Evolutionary conservation across 352 stramenopile species (phyloP).

Genomic region (Pythium coloratum): DNA sequence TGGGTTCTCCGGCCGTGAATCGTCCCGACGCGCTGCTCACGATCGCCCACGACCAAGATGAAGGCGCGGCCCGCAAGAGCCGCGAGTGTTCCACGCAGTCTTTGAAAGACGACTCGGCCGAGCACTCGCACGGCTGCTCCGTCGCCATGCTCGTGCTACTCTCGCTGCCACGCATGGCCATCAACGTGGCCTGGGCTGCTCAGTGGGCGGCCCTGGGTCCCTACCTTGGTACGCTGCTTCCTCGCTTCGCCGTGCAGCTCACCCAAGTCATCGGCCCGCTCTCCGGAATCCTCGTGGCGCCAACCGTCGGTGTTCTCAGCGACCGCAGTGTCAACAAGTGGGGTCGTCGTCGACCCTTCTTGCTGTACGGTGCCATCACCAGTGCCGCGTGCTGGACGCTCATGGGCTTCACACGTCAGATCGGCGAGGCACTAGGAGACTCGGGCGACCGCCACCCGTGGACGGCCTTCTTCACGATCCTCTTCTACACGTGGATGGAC

Average conservation of each 20-base stretch:
- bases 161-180: conserved; percentile 68
- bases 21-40: conserved; percentile 7
- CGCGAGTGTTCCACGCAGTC: background rate
- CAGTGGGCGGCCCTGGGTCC: conserved; percentile 73
- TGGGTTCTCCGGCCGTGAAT: conserved; percentile 28
- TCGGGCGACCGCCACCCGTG: conserved; percentile 42
- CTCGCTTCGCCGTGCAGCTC: conserved; percentile 65
- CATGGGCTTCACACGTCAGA: conserved; percentile 68
- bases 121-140: conserved; percentile 41
- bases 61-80: conserved; percentile 8
- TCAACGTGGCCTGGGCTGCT: conserved; percentile 78
- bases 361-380: conserved; percentile 60
- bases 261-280: conserved; percentile 74
- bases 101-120: background rate
- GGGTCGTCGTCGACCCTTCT: conserved; percentile 64
- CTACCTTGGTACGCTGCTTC: conserved; percentile 69
- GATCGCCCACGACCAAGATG: conserved; percentile 30
- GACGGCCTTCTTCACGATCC: conserved; percentile 57
- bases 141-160: conserved; percentile 68
- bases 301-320: conserved; percentile 66
- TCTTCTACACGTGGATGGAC: conserved; percentile 87
- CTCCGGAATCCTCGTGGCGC: conserved; percentile 66
- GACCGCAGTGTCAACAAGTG: conserved; percentile 53
- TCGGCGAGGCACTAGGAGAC: conserved; percentile 66
- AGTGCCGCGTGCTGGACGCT: conserved; percentile 68